Conservation (phyloP, 257 asterid genomes). For the Ilex asprella region DNA sequence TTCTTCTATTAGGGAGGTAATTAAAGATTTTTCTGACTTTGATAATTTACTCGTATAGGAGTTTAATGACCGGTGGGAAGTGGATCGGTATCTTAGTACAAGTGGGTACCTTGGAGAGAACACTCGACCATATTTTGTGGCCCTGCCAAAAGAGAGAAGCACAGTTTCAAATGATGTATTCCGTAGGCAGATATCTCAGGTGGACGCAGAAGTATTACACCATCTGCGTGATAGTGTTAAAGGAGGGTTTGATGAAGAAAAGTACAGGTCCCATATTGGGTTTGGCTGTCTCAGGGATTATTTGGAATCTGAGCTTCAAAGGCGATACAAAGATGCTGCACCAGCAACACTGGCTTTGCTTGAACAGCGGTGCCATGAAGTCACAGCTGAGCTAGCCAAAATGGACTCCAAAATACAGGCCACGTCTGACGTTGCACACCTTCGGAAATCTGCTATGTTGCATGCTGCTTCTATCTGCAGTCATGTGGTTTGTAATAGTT, state of each 20-base stretch:
- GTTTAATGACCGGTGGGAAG: constrained; percentile 94
- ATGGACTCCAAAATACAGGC: constrained; percentile 70
- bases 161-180: constrained; percentile 82
- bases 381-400: constrained; percentile 59
- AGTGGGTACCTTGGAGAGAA: constrained; percentile 96
- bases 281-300: constrained; percentile 79
- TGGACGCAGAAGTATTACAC: constrained; percentile 61
- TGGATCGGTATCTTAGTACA: constrained; percentile 94
- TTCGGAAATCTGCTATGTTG: constrained; percentile 90
- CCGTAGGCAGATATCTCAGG: constrained; percentile 82
- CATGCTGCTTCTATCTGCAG: constrained; percentile 75
- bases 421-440: constrained; percentile 79
- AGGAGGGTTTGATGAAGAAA: constrained; percentile 95
- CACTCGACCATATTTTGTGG: constrained; percentile 80
- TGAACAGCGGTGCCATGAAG: constrained; percentile 81
- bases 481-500: constrained; percentile 52
- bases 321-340: constrained; percentile 88
- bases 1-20: too few species aligned
- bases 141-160: constrained; percentile 85
- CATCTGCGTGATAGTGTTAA: constrained; percentile 68
- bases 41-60: constrained; percentile 40
- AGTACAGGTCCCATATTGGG: constrained; percentile 73
- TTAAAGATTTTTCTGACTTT: background rate
- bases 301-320: constrained; percentile 88
- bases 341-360: constrained; percentile 90